Evolutionary conservation across 257 asterid genomes (phyloP), one percentile per base, ranked within the genome.

Genomic region (Jacaranda mimosifolia): DNA sequence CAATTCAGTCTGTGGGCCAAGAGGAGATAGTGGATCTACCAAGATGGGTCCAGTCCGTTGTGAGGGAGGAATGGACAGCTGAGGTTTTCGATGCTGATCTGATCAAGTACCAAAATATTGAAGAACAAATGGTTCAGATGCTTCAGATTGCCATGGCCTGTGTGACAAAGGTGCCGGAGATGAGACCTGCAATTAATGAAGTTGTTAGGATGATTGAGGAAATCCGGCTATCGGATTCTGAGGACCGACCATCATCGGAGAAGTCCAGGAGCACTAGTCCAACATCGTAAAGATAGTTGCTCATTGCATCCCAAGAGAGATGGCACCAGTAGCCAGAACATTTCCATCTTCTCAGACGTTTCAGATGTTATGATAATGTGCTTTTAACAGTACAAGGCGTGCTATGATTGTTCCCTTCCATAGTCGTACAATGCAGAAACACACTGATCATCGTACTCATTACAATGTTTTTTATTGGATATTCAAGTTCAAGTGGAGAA

Each of bases 81-180:
- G 97, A 89, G 89, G 91, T 91, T 45, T 91, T 91, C 45, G 97
- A 91, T 40, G 74, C 84, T 42, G 84, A 83, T 56, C 84, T 91
- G 70, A 74, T 86, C 35, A 86, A 80, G 83, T 77, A 75, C 58
- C 84, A 52, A 32, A 87, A 85, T 73, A 73, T 80, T 1, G 94
- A 91, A 85, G 94, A 85, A 15, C 90, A 89, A 77, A 87, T 91
- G 97, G 89, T 87, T 71, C 94, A 86, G 74, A 86, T 89, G 97
- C 94, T 91, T 68, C 92, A 91, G 84, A 86, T 89, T 72, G 97
- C 94, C 63, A 85, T 91, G 94, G 82, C 91, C 2, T 91, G 97
- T 56, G 90, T 89, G 66, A 79, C 63, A 4, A 85, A 57, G 68
- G 82, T 56, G 76, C 93, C 97, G 0, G 93, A 87, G 69, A 79